A percentile compares a stretch with the other conserved stretches of the same genome.
phyloP scores from a whole-genome alignment of 129 eudicot species.

The Cynara cardunculus region DNA sequence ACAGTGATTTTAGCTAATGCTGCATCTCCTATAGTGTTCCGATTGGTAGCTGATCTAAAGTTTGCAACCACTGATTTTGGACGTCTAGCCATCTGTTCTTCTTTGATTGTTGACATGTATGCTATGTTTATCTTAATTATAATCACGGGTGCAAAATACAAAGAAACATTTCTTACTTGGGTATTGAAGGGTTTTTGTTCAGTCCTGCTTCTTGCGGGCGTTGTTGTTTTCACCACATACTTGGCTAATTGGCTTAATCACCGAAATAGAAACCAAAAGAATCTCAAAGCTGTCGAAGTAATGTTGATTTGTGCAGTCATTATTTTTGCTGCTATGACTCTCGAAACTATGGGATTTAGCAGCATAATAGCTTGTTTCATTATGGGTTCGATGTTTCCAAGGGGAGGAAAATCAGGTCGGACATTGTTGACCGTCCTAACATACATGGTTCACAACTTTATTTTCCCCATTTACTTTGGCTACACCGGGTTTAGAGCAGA shows the following conservation, averaged over 20 bases:
- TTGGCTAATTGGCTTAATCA: conserved; percentile 55
- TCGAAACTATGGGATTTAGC: conserved; percentile 68
- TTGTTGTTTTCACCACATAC: conserved; percentile 37
- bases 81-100: conserved; percentile 58
- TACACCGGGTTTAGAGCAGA: conserved; percentile 73
- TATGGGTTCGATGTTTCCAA: conserved; percentile 68
- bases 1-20: conserved; percentile 57
- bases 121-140: conserved; percentile 44
- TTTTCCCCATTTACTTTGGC: conserved; percentile 81
- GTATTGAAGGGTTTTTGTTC: conserved; percentile 28
- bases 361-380: conserved; percentile 69
- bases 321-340: conserved; percentile 48
- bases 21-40: conserved; percentile 65
- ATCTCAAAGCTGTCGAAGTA: conserved; percentile 54
- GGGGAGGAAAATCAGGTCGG: conserved; percentile 73
- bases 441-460: conserved; percentile 60
- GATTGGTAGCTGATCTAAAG: conserved; percentile 61
- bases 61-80: conserved; percentile 70
- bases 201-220: conserved; percentile 34
- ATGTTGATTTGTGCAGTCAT: conserved; percentile 44
- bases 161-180: conserved; percentile 21
- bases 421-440: conserved; percentile 64
- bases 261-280: conserved; percentile 52
- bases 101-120: conserved; percentile 52
- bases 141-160: conserved; percentile 30